Base-by-base conservation (phyloP, 2,329 filamentous ascomycete genomes). In the Nemania abortiva region DNA sequence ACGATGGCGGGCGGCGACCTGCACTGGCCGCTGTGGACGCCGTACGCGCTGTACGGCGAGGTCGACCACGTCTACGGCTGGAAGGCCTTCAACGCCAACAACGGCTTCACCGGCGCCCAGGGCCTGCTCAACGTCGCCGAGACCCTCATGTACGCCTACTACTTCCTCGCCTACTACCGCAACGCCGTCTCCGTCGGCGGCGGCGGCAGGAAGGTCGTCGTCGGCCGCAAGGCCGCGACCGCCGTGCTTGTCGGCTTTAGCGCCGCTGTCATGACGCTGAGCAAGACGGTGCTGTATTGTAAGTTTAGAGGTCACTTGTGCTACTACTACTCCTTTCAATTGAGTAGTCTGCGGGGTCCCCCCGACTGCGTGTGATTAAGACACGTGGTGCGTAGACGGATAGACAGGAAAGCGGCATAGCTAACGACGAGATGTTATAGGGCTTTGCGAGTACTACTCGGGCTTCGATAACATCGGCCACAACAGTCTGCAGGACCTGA, bases 31-130 rank as follows among this genome's bases (percentile, higher is more conserved):
- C 75, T 97, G 50, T 97, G 89, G 87, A 83, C 82, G 34, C 93
- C 92, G 0, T 97, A 97, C 82, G 88, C 87, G 76, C 88, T 97
- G 1, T 97, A 97, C 82, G 92, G 91, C 66, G 83, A 85, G 59
- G 84, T 97, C 73, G 94, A 97, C 81, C 85, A 94, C 79, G 85
- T 95, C 37, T 97, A 97, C 82, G 93, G 94, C 49, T 91, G 87
- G 84, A 90, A 91, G 74, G 90, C 91, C 3, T 93, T 87, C 78
- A 82, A 92, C 69, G 84, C 84, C 18, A 80, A 85, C 24, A 89
- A 90, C 77, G 93, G 94, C 42, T 97, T 97, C 81, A 92, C 92
- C 0, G 88, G 86, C 50, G 93, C 93, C 45, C 94, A 97, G 84
- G 87, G 87, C 31, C 75, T 84, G 6, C 78, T 95, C 72, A 96